These are phyloP conservation scores for Hyaloperonospora arabidopsidis DNA, from an alignment of 352 stramenopile genomes.

Conservation along the genomic window DNA sequence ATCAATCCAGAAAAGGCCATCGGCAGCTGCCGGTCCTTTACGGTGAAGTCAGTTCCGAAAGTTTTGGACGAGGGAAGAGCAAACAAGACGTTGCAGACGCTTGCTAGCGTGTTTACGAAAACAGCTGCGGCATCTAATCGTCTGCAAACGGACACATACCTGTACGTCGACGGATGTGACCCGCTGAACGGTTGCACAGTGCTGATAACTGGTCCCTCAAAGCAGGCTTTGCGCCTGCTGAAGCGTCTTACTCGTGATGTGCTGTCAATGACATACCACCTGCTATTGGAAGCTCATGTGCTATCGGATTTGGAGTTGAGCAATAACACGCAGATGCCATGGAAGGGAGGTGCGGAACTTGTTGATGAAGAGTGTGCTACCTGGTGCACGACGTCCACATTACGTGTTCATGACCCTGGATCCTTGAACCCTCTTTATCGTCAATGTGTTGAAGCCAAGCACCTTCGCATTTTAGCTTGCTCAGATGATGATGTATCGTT, in stretches of 20 bases:
- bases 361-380: conserved; percentile 33
- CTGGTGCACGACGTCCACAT: conserved; percentile 69
- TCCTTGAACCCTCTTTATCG: conserved; percentile 47
- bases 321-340: conserved; percentile 19
- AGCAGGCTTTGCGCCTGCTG: conserved; percentile 84
- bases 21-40: conserved; percentile 59
- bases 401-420: conserved; percentile 49
- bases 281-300: conserved; percentile 93
- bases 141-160: conserved; percentile 76
- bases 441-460: conserved; percentile 63
- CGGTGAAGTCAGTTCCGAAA: conserved; percentile 49
- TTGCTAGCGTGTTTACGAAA: conserved; percentile 27
- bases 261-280: conserved; percentile 92
- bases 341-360: conserved; percentile 12
- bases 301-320: conserved; percentile 84
- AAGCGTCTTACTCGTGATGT: conserved; percentile 88
- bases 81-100: conserved; percentile 26
- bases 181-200: conserved; percentile 91
- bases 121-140: conserved; percentile 21
- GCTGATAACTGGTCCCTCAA: conserved; percentile 86
- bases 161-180: conserved; percentile 93
- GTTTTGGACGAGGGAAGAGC: conserved; percentile 32
- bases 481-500: conserved; percentile 73
- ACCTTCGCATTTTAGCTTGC: conserved; percentile 54
- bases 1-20: conserved; percentile 41